These are phyloP conservation scores for Vigna unguiculata DNA, from an alignment of 306 rosid species.

Conservation along the genomic window DNA sequence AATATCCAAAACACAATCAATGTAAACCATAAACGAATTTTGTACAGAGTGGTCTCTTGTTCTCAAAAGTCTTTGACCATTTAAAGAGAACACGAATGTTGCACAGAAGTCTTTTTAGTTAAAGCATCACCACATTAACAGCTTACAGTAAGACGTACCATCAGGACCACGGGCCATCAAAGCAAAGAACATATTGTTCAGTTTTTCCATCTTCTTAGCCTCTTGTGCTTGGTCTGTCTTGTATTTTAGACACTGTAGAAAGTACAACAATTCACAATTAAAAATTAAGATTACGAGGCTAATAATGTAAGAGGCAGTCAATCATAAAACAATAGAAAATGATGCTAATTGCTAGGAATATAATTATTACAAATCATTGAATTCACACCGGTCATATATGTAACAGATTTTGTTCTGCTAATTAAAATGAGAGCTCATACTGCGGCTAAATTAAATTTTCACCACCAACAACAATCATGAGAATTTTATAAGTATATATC, in stretches of 20 bases:
- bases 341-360: background rate
- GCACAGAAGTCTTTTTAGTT: background rate
- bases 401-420: background rate
- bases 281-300: conserved; percentile 10
- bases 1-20: background rate
- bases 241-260: conserved; percentile 78
- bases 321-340: background rate
- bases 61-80: conserved; percentile 5
- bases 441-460: background rate
- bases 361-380: background rate
- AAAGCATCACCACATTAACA: conserved; percentile 14
- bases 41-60: background rate
- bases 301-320: conserved; percentile 2
- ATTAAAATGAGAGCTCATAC: conserved; percentile 10
- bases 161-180: conserved; percentile 95
- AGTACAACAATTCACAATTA: conserved; percentile 17
- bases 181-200: conserved; percentile 83
- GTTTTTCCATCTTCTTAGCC: conserved; percentile 92
- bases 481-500: background rate
- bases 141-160: conserved; percentile 53
- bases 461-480: conserved; percentile 8
- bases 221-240: conserved; percentile 93
- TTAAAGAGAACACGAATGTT: background rate
- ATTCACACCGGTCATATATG: background rate
- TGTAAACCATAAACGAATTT: background rate